phyloP scores from a whole-genome alignment of 129 eudicot species.

The Flaveria brownii region DNA sequence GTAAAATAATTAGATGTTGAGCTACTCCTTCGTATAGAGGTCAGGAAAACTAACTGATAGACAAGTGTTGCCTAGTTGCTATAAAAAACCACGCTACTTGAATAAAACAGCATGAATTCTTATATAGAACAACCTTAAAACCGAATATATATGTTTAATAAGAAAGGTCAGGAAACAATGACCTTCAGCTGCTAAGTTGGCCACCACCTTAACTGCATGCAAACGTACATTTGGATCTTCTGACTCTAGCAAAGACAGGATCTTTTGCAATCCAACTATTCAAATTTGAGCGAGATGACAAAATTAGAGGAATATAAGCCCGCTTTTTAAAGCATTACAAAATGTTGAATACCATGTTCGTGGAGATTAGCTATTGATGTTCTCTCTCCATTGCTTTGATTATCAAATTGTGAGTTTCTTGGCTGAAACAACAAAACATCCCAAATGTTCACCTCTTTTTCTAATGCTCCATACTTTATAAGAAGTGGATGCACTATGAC shows the following conservation, averaged over 20 bases:
- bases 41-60: constrained; percentile 12
- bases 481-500: constrained; percentile 3
- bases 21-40: not conserved
- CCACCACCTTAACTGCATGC: constrained; percentile 99
- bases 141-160: not conserved
- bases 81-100: constrained; percentile 10
- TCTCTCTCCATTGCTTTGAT: constrained; percentile 66
- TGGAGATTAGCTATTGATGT: constrained; percentile 77
- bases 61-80: not conserved
- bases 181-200: constrained; percentile 99
- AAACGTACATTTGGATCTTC: constrained; percentile 86
- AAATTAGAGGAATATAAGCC: not conserved
- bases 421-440: constrained; percentile 41
- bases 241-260: constrained; percentile 89
- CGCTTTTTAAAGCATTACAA: constrained; percentile 11
- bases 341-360: constrained; percentile 71
- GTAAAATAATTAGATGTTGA: not conserved
- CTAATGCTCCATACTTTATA: not conserved
- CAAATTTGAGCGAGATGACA: constrained; percentile 3
- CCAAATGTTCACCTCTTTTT: not conserved
- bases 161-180: constrained; percentile 26
- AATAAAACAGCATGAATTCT: not conserved
- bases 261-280: constrained; percentile 96
- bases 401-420: constrained; percentile 54
- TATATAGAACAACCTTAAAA: not conserved